Evolutionary conservation across 352 stramenopile genomes (phyloP), one percentile per base, ranked within the genome.

Genomic region (Plasmopara muralis): DNA sequence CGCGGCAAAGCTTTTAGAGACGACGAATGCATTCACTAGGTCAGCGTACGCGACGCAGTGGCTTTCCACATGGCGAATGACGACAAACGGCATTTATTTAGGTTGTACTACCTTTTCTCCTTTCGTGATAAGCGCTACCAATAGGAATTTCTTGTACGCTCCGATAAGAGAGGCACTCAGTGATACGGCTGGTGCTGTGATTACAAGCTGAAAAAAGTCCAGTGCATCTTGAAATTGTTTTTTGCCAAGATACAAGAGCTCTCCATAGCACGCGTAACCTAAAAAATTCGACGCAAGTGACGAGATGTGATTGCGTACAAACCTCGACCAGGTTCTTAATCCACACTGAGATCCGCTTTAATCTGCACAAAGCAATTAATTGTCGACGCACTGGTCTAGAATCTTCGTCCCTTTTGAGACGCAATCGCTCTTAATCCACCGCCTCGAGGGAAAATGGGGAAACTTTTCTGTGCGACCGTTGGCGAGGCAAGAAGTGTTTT

Each of bases 211-310:
- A 44, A 95, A 80, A 25, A 86, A 77, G 28, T 90, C 74, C 10
- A 83, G 70, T 7, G 85, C 80, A 13, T 89, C 74, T 40, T 82
- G 68, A 52, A 79, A 91, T 16, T 72, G 70, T 64, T 92, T 93
- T 59, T 89, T 60, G 1, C 85, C 83, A 10, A 89, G 52, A 47
- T 78, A 83, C 15, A 93, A 49, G 41, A 90, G 44, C 9, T 78
- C 85, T 40, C 78, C 83, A 52, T 93, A 93, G 68, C 91, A 95
- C 44, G 77, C 76, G 54, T 95, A 95, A 43, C 76, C 62, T 45
- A 92, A 56, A 49, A 92, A 84, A 58, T 93, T n/a, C 77, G 15
- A 87, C 74, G 14, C 60, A 44, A 9, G 37, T 72, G 40, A 90
- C 60, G 0, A 83, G 48, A 51, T 82, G 66, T 35, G 64, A 49